Evolutionary conservation across 2,329 filamentous ascomycete genomes (phyloP).

Genomic region (Aspergillus sp.): DNA sequence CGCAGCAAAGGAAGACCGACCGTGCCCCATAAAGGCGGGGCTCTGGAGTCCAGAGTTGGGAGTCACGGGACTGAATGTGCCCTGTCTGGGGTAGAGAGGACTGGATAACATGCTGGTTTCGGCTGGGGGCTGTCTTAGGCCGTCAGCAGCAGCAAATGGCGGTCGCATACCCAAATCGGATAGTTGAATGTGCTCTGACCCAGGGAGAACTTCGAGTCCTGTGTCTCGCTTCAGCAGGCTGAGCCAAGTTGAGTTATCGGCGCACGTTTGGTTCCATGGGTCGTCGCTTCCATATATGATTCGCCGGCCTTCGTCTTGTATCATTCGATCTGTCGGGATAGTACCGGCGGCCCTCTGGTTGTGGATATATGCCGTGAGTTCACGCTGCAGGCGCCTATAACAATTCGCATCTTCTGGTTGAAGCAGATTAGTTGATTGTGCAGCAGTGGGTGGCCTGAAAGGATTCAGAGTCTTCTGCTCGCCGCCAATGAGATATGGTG

Average conservation of each 20-base stretch:
- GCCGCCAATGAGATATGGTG: constrained; percentile 41
- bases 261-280: constrained; percentile 48
- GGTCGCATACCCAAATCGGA: constrained; percentile 46
- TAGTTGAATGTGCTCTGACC: constrained; percentile 38
- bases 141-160: constrained; percentile 44
- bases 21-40: constrained; percentile 31
- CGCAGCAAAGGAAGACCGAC: constrained; percentile 38
- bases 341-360: constrained; percentile 36
- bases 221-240: constrained; percentile 48
- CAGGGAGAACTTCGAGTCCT: constrained; percentile 37
- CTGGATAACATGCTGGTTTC: constrained; percentile 36
- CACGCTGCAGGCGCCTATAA: constrained; percentile 43
- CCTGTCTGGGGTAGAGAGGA: constrained; percentile 25
- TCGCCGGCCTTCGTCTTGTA: constrained; percentile 39
- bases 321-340: constrained; percentile 40
- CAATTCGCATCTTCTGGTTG: constrained; percentile 44
- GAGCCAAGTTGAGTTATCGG: constrained; percentile 51
- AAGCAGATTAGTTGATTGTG: constrained; percentile 21
- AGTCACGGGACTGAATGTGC: constrained; percentile 27
- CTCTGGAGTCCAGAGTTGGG: constrained; percentile 38
- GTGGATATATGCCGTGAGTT: constrained; percentile 44
- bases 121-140: constrained; percentile 35
- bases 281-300: constrained; percentile 40
- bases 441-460: constrained; percentile 29
- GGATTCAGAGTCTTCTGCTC: constrained; percentile 38